Percentiles rank a stretch among this genome's conserved stretches.
These are phyloP conservation scores for Diaporthe caulivora DNA, from an alignment of 2,329 filamentous ascomycete species.

Conservation along the genomic window DNA sequence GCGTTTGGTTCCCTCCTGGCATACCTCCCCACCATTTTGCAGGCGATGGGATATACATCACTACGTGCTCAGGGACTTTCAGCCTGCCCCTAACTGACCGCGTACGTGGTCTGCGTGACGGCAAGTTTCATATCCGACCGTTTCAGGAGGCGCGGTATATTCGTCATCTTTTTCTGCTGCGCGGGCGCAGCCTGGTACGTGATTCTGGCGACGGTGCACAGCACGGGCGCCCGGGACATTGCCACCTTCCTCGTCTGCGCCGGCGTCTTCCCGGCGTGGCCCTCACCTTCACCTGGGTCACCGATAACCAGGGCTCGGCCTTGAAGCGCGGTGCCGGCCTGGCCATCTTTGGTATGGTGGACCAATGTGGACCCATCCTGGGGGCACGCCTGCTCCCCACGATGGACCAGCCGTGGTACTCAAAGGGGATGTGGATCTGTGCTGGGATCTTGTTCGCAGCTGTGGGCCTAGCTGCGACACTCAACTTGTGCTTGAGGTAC, in stretches of 20 bases:
- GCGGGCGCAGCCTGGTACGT: constrained; percentile 51
- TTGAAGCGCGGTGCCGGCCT: constrained; percentile 47
- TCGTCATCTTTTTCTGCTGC: constrained; percentile 46
- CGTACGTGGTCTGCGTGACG: constrained; percentile 51
- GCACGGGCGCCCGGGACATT: constrained; percentile 49
- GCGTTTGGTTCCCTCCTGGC: too few species aligned
- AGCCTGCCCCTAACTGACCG: constrained; percentile 55
- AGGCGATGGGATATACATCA: constrained; percentile 45
- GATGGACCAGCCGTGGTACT: background rate
- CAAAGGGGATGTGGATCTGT: background rate
- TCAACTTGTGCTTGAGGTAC: background rate
- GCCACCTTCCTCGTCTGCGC: constrained; percentile 52
- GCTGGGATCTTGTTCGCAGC: background rate
- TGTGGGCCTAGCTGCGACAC: background rate
- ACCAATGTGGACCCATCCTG: constrained; percentile 42
- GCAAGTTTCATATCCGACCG: constrained; percentile 51
- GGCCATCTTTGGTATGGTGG: constrained; percentile 44
- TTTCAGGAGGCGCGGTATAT: constrained; percentile 49
- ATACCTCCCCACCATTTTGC: too few species aligned
- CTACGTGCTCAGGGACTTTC: constrained; percentile 56
- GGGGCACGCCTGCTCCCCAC: background rate
- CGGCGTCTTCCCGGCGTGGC: constrained; percentile 49
- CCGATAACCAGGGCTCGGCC: constrained; percentile 48
- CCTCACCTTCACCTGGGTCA: constrained; percentile 48
- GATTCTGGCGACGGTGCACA: constrained; percentile 43